Evolutionary conservation across 1,284 basidiomycete species (phyloP).

Genomic region (Takashimella koratensis): DNA sequence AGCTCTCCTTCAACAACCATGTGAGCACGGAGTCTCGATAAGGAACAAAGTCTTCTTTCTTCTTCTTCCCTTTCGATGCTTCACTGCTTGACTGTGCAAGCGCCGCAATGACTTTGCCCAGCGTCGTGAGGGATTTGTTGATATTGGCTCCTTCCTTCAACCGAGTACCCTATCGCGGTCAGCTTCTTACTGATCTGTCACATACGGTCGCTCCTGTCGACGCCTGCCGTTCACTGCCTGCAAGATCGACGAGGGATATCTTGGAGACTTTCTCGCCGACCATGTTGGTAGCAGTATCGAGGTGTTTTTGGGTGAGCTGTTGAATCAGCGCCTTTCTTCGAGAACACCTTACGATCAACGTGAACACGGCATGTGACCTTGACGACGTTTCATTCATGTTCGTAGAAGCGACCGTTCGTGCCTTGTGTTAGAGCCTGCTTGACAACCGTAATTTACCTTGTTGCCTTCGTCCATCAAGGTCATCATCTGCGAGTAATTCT

Average conservation of each 20-base stretch:
- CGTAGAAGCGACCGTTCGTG: conserved; percentile 93
- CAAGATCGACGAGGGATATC: conserved; percentile 90
- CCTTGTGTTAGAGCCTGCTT: conserved; percentile 42
- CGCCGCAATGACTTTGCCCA: conserved; percentile 94
- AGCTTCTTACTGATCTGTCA: neutral
- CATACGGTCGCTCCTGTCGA: conserved; percentile 83
- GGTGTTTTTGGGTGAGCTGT: conserved; percentile 77
- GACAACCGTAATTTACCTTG: conserved; percentile 56
- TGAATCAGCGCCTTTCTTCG: conserved; percentile 5
- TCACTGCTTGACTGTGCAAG: conserved; percentile 73
- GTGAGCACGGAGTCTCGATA: conserved; percentile 95
- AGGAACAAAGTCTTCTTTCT: conserved; percentile 85
- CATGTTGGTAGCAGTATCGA: conserved; percentile 75
- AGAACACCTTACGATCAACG: conserved; percentile 58
- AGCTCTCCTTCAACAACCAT: conserved; percentile 94
- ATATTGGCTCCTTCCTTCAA: conserved; percentile 96
- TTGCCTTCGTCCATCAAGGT: conserved; percentile 99
- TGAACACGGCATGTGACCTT: conserved; percentile 96
- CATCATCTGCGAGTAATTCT: conserved; percentile 92
- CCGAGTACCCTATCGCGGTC: conserved; percentile 60
- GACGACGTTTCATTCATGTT: conserved; percentile 99
- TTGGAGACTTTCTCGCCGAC: conserved; percentile 95
- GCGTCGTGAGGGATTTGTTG: conserved; percentile 94
- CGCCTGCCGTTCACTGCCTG: conserved; percentile 95
- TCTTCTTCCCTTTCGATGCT: conserved; percentile 63